These are phyloP conservation scores for Podila epigama DNA, from an alignment of 192 early-diverging fungal genomes.

Conservation along the genomic window DNA sequence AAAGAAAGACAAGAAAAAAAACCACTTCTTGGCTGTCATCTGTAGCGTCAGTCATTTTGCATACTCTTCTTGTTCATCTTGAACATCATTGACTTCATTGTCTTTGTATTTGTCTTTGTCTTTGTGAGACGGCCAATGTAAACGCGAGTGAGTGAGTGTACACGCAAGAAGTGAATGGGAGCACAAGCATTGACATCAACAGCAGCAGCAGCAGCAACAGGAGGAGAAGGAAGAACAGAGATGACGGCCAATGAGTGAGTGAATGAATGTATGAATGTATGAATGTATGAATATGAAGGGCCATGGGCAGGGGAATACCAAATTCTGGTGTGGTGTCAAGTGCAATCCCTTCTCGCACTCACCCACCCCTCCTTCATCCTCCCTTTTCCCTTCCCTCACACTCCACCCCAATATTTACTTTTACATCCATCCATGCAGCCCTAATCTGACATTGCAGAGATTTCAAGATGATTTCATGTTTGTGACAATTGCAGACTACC, in stretches of 20 bases:
- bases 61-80: too few species aligned
- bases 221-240: too few species aligned
- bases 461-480: too few species aligned
- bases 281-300: too few species aligned
- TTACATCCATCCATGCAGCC: not conserved
- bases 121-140: not conserved
- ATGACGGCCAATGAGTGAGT: too few species aligned
- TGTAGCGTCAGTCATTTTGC: not conserved
- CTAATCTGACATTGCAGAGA: not conserved
- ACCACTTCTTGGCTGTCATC: not conserved
- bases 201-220: too few species aligned
- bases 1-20: not conserved
- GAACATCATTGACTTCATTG: too few species aligned
- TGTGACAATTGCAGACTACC: not conserved
- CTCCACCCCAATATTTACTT: too few species aligned
- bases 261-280: too few species aligned
- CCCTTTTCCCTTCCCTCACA: too few species aligned
- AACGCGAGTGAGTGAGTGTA: not conserved
- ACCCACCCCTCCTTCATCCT: not conserved
- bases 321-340: slow-evolving; percentile 4
- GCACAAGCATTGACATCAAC: too few species aligned
- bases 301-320: not conserved
- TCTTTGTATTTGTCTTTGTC: not conserved
- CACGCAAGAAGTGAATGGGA: slow-evolving; percentile 7
- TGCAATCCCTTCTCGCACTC: slow-evolving; percentile 1